These are phyloP conservation scores for Postia placenta DNA, from an alignment of 768 basidiomycete genomes.

Conservation along the genomic window DNA sequence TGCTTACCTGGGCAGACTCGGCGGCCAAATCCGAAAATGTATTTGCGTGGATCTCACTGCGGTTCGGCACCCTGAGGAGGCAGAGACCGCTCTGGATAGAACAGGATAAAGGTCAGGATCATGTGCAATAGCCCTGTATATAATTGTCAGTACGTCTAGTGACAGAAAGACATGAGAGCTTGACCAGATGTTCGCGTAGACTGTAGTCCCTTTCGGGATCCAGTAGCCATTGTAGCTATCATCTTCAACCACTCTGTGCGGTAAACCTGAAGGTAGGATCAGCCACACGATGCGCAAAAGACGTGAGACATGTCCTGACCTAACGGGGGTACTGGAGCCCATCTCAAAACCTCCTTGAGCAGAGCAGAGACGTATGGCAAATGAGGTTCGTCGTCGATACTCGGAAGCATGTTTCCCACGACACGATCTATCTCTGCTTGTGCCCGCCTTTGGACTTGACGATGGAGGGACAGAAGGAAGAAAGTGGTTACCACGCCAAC, in stretches of 20 bases:
- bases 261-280: constrained; percentile 2
- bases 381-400: constrained; percentile 9
- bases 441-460: constrained; percentile 11
- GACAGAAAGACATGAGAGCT: background rate
- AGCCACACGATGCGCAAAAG: background rate
- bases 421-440: constrained; percentile 18
- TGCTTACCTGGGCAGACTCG: background rate
- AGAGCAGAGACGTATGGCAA: constrained; percentile 18
- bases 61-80: constrained; percentile 10
- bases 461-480: constrained; percentile 12
- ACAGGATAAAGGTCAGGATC: constrained; percentile 43
- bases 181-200: constrained; percentile 16
- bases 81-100: constrained; percentile 41
- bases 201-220: constrained; percentile 14
- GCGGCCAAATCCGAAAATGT: constrained; percentile 13
- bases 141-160: background rate
- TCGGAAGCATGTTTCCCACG: constrained; percentile 14
- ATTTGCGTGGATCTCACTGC: constrained; percentile 1
- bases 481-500: constrained; percentile 2
- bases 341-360: constrained; percentile 15
- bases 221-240: constrained; percentile 14
- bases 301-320: constrained; percentile 7
- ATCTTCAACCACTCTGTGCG: constrained; percentile 10
- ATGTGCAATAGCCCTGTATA: constrained; percentile 26
- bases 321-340: constrained; percentile 8